Evolutionary conservation across 2,329 filamentous ascomycete genomes (phyloP).

Genomic region (Trichophyton equinum): DNA sequence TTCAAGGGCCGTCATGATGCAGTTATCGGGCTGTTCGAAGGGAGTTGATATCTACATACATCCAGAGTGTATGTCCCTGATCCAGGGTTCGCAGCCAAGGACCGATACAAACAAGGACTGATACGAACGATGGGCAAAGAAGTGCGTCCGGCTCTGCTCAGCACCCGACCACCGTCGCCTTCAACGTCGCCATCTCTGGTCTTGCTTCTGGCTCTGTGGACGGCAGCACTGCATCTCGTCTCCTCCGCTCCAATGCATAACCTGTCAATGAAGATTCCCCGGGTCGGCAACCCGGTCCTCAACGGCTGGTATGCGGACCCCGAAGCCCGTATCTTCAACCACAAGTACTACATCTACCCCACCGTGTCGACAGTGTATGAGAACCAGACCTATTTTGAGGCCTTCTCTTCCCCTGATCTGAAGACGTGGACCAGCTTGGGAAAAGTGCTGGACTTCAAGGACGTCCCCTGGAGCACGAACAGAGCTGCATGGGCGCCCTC

Average conservation of each 20-base stretch:
- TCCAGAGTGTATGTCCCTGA: not conserved
- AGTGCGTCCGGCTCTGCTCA: not conserved
- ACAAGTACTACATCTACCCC: conserved; percentile 39
- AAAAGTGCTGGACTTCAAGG: conserved; percentile 30
- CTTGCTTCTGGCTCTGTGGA: not conserved
- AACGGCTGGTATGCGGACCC: conserved; percentile 42
- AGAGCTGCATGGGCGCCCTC: conserved; percentile 39
- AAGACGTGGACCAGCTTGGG: conserved; percentile 39
- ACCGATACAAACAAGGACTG: not conserved
- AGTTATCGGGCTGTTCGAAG: no score
- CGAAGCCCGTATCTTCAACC: conserved; percentile 37
- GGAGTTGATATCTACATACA: not conserved
- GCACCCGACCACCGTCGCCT: not conserved
- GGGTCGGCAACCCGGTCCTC: conserved; percentile 35
- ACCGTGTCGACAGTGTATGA: conserved; percentile 36
- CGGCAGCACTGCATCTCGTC: not conserved
- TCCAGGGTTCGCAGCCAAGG: not conserved
- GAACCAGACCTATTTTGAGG: conserved; percentile 39
- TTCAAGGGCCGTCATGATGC: not conserved
- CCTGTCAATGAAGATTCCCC: conserved; percentile 2
- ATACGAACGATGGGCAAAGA: not conserved
- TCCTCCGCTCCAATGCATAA: not conserved
- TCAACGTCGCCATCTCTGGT: not conserved
- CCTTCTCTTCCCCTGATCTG: conserved; percentile 40
- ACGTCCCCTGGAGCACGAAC: conserved; percentile 34